These are phyloP conservation scores for Myotisia sp. DNA, from an alignment of 2,329 filamentous ascomycete species.

Conservation along the genomic window DNA sequence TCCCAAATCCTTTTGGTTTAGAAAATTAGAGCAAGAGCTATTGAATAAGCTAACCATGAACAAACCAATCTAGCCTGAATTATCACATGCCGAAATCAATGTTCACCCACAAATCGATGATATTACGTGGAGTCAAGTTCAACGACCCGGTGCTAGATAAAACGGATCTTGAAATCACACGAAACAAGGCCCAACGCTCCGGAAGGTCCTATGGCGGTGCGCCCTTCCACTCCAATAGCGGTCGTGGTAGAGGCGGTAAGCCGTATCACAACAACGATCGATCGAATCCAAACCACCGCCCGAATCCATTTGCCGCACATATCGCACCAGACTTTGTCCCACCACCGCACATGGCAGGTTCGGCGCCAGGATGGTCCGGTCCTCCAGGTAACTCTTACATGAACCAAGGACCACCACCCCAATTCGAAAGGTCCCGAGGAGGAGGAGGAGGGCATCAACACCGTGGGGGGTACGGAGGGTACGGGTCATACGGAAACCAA, in stretches of 20 bases:
- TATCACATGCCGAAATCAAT: conserved; percentile 66
- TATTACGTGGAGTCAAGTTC: conserved; percentile 68
- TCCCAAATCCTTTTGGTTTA: conserved; percentile 1
- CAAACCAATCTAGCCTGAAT: conserved; percentile 46
- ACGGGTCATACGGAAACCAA: conserved; percentile 7
- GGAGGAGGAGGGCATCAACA: conserved; percentile 7
- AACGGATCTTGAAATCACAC: conserved; percentile 60
- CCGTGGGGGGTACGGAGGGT: conserved; percentile 9
- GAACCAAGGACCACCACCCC: conserved; percentile 11
- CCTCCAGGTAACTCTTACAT: conserved; percentile 18
- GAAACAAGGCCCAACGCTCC: conserved; percentile 48
- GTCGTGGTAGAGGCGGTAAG: conserved; percentile 30
- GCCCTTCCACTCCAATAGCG: conserved; percentile 38
- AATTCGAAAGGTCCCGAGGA: conserved; percentile 8
- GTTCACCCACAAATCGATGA: conserved; percentile 80
- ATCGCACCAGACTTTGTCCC: conserved; percentile 31
- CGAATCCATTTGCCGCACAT: conserved; percentile 36
- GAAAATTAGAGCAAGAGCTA: conserved; percentile 3
- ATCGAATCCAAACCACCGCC: conserved; percentile 30
- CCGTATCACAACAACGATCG: conserved; percentile 36
- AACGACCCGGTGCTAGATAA: conserved; percentile 57
- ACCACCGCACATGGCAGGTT: conserved; percentile 19
- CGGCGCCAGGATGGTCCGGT: conserved; percentile 15
- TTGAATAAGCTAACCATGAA: not conserved
- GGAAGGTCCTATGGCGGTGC: conserved; percentile 60